Evolutionary conservation across 2,329 filamentous ascomycete species (phyloP).

Genomic region (Elsinoe perseae): DNA sequence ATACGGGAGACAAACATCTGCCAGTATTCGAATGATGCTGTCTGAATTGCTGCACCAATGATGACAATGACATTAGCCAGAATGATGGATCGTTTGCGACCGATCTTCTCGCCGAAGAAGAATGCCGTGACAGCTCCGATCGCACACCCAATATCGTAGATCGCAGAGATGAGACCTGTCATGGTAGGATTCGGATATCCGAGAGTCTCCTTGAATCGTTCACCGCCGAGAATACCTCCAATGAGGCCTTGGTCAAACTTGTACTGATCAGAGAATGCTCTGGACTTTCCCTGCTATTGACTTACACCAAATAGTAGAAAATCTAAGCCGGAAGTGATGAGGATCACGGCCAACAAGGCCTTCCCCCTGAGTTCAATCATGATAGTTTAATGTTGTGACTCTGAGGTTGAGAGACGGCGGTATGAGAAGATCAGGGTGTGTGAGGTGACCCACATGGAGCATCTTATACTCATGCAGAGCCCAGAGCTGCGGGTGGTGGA

Average conservation of each 20-base stretch:
- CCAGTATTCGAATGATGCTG: constrained; percentile 23
- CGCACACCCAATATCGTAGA: constrained; percentile 26
- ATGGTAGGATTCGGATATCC: constrained; percentile 23
- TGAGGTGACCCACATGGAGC: not conserved
- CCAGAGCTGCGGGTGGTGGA: not conserved
- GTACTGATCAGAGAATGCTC: not conserved
- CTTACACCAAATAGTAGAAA: constrained; percentile 23
- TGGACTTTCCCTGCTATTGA: not conserved
- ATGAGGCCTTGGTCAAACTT: constrained; percentile 27
- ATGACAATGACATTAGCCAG: constrained; percentile 25
- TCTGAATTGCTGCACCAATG: constrained; percentile 16
- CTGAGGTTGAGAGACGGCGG: not conserved
- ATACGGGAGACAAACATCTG: constrained; percentile 25
- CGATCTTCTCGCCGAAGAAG: constrained; percentile 23
- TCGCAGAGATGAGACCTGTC: constrained; percentile 24
- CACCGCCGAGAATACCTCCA: constrained; percentile 26
- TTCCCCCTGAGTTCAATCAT: constrained; percentile 21
- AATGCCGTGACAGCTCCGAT: constrained; percentile 25
- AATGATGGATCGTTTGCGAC: constrained; percentile 24
- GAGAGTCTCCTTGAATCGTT: constrained; percentile 26
- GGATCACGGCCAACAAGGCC: constrained; percentile 24
- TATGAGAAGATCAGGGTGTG: not conserved
- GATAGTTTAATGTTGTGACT: not conserved
- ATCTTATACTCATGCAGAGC: not conserved
- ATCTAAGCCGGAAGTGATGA: constrained; percentile 25